Evolutionary conservation across 2,329 filamentous ascomycete species (phyloP), one percentile per base, ranked within the genome.

Genomic region (Teratosphaeria viscida): DNA sequence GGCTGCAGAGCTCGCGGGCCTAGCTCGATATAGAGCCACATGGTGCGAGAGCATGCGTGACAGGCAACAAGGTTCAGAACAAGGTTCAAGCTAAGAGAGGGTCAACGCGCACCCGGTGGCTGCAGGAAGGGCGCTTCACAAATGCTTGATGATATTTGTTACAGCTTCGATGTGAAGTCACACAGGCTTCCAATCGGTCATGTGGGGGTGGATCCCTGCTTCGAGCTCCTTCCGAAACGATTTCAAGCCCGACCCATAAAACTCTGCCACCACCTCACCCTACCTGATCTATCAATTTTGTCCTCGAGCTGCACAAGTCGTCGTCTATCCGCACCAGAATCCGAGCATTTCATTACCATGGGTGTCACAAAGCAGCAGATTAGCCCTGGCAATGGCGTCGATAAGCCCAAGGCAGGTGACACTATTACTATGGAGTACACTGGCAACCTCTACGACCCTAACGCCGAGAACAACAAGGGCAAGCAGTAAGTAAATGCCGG

Each of bases 341-440:
- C n/a, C 19, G n/a, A 49, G 16, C 43, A 19, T 49, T 19, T 10
- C 19, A 49, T n/a, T n/a, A 65, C 26, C 54, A 80, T 81, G 78
- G 76, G 75, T 74, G 89, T 96, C 70, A 81, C 79, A 61, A 95
- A 90, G 80, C 81, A 80, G 56, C 75, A 82, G 64, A 73, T 86
- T 67, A 71, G 76, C 39, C 75, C 82, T 63, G 92, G 92, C 70
- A 81, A 81, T 69, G 78, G 78, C 60, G 80, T 81, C 60, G 73
- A 84, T 68, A 78, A 75, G 65, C 89, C 92, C 60, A 71, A 76
- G 65, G 69, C 71, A 16, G 88, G 89, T 65, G 85, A 96, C 73
- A 83, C 77, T 29, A 89, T 97, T 70, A 84, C 82, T 71, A 95
- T 97, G 72, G 85, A 94, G 77, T 97, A 97, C 82, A 94, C 88